These are phyloP conservation scores for Monosporascus sp. DNA, from an alignment of 2,329 filamentous ascomycete species.

Conservation along the genomic window DNA sequence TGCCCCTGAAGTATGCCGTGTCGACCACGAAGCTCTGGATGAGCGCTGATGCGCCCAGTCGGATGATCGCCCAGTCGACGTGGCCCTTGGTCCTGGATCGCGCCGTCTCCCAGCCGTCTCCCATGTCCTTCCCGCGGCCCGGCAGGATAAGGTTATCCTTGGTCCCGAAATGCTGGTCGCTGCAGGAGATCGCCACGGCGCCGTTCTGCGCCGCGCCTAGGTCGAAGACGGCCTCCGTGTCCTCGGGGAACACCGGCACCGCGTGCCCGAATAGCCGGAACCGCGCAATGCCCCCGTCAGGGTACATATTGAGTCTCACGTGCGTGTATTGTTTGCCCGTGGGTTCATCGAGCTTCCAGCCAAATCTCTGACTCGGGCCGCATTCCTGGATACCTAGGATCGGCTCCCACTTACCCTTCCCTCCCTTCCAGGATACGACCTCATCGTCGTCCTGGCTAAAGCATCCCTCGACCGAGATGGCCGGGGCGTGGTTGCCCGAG, in stretches of 20 bases:
- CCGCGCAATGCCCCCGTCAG: constrained; percentile 76
- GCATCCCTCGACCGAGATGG: constrained; percentile 71
- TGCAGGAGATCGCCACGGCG: constrained; percentile 68
- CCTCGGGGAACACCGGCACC: constrained; percentile 68
- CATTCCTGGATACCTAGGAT: constrained; percentile 67
- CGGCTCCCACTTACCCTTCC: constrained; percentile 62
- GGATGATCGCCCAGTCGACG: constrained; percentile 75
- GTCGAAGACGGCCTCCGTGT: constrained; percentile 63
- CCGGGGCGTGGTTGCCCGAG: constrained; percentile 75
- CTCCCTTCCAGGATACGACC: constrained; percentile 56
- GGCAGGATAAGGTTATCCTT: constrained; percentile 77
- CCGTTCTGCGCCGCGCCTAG: constrained; percentile 75
- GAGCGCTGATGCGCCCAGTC: constrained; percentile 60
- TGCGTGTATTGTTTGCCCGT: constrained; percentile 70
- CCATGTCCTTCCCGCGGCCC: constrained; percentile 77
- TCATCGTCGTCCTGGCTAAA: constrained; percentile 61
- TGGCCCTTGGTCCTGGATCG: constrained; percentile 67
- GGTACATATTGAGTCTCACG: constrained; percentile 77
- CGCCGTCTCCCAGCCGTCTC: constrained; percentile 82
- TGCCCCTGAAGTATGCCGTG: constrained; percentile 78
- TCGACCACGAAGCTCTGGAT: constrained; percentile 68
- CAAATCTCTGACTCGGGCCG: constrained; percentile 68
- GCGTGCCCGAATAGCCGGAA: constrained; percentile 74
- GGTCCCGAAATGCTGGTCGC: constrained; percentile 78
- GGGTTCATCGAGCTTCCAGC: constrained; percentile 59